Conservation (phyloP, 768 basidiomycete genomes). For the Boletus subparvulus region DNA sequence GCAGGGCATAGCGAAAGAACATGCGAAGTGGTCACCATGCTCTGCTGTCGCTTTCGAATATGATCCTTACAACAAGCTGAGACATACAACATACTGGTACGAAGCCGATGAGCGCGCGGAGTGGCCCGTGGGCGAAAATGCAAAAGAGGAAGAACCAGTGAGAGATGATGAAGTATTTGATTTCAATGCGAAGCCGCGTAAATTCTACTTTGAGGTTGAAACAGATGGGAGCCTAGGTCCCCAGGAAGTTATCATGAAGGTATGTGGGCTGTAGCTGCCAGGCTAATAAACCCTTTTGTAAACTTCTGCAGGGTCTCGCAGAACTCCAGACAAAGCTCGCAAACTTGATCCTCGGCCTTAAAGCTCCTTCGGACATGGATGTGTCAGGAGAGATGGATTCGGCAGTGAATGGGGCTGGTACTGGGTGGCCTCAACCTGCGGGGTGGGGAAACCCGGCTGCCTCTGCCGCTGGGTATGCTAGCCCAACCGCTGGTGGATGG, state of each 20-base stretch:
- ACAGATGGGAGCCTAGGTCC: constrained; percentile 88
- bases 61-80: constrained; percentile 95
- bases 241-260: constrained; percentile 88
- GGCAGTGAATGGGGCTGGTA: constrained; percentile 23
- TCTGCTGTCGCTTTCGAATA: constrained; percentile 96
- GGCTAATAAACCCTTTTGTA: not conserved
- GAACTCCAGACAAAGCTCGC: constrained; percentile 81
- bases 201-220: constrained; percentile 95
- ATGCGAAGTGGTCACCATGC: constrained; percentile 98
- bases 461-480: constrained; percentile 33
- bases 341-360: constrained; percentile 73
- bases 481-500: constrained; percentile 35
- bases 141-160: constrained; percentile 76
- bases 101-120: constrained; percentile 79
- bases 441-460: constrained; percentile 31
- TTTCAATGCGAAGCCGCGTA: constrained; percentile 80
- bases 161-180: constrained; percentile 85
- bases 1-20: constrained; percentile 98
- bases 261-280: constrained; percentile 25
- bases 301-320: constrained; percentile 56
- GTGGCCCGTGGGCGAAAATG: constrained; percentile 92
- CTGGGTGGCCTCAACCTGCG: constrained; percentile 22
- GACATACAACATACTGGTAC: constrained; percentile 95
- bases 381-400: constrained; percentile 41
- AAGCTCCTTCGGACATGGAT: constrained; percentile 60